Conservation (phyloP, 805 yeast species). For the Starmerella roubikii region DNA sequence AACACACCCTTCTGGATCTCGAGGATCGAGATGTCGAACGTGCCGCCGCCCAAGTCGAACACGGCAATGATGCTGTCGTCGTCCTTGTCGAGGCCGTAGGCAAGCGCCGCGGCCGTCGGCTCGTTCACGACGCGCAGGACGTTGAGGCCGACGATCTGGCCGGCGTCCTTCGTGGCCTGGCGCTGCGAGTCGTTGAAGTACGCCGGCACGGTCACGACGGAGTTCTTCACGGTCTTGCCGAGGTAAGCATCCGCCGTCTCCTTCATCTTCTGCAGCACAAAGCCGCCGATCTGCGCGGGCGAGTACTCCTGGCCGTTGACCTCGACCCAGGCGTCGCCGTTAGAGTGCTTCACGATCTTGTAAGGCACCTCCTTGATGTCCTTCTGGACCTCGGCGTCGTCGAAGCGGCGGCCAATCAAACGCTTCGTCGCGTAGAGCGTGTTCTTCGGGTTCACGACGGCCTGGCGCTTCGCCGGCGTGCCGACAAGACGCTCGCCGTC, state of each 20-base stretch:
- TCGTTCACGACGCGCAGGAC: slow-evolving; percentile 81
- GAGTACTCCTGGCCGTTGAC: slow-evolving; percentile 79
- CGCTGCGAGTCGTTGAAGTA: slow-evolving; percentile 85
- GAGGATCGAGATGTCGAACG: slow-evolving; percentile 89
- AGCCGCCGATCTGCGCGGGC: slow-evolving; percentile 93
- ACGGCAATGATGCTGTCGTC: slow-evolving; percentile 82
- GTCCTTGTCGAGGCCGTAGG: slow-evolving; percentile 83
- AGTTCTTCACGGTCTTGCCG: slow-evolving; percentile 76
- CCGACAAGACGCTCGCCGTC: slow-evolving; percentile 88
- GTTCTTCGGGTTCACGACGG: slow-evolving; percentile 86
- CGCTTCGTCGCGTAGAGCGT: slow-evolving; percentile 91
- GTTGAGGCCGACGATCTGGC: slow-evolving; percentile 90
- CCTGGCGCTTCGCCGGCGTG: slow-evolving; percentile 91
- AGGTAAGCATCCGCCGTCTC: slow-evolving; percentile 91
- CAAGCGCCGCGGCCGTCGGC: slow-evolving; percentile 89
- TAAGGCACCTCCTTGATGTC: slow-evolving; percentile 81
- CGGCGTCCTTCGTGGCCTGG: slow-evolving; percentile 93
- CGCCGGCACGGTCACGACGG: slow-evolving; percentile 85
- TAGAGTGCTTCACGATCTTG: slow-evolving; percentile 75
- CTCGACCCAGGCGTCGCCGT: slow-evolving; percentile 95
- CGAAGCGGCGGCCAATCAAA: slow-evolving; percentile 84
- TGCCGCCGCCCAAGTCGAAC: slow-evolving; percentile 97
- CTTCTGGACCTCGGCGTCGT: slow-evolving; percentile 79
- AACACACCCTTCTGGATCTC: slow-evolving; percentile 97
- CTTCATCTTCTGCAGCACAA: slow-evolving; percentile 90